Base-by-base conservation (phyloP, 2,329 filamentous ascomycete species). In the Madurella mycetomatis region DNA sequence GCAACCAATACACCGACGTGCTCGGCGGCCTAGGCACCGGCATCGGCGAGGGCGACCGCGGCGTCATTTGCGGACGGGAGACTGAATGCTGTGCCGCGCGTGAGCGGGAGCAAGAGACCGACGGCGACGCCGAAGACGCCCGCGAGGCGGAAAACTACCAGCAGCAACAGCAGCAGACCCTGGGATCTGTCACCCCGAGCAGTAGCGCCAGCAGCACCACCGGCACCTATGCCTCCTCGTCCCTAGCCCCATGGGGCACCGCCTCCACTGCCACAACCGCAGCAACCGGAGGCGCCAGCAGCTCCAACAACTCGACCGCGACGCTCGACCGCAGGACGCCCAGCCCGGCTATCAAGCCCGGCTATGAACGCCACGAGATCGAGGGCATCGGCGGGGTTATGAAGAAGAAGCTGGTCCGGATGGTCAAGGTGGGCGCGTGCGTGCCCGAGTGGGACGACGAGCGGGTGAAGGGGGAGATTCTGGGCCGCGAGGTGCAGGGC, bases 401-500 rank as follows among this genome's bases (percentile, higher is more conserved):
- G 50, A 95, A 95, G 76, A 88, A 86, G 57, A 95, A 92, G 72
- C 78, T 88, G n/a, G 89, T 94, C 64, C 86, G 86, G 64, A 86
- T 90, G 73, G 83, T 95, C 5, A 81, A 80, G 56, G 85, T 96
- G 0, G 92, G 92, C 1, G 88, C 87, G 4, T 90, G 87, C 58
- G 92, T 96, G 12, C 87, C 87, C 58, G 90, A 96, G 68, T 91
- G 86, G 73, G 87, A 89, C 60, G 90, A 92, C 66, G 90, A 95
- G 70, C 79, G 81, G 53, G 80, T 80, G 37, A 77, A 79, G 8
- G 83, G 83, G 4, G 77, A 79, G 54, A 86, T 87, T 61, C 74
- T 96, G 25, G 78, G 78, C 15, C 75, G 86, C 19, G 92, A 97
- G 70, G 79, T 85, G 51, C 76, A 76, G 13, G 88, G 89, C 0